Evolutionary conservation across 345 rosid genomes (phyloP).

Genomic region (Ceriops decandra): DNA sequence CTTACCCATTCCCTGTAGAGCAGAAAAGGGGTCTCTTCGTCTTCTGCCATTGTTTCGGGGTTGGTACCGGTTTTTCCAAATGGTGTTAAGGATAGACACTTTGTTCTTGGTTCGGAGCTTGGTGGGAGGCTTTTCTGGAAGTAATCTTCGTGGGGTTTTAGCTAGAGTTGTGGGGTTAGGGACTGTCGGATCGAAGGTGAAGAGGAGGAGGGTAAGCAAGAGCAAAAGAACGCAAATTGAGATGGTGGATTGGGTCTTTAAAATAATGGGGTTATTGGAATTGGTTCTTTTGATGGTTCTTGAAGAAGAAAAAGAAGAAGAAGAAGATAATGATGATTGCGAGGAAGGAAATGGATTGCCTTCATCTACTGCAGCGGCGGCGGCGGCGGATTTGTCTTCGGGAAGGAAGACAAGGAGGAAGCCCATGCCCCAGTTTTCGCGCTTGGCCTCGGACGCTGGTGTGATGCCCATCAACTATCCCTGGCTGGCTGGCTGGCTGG

Average conservation of each 20-base stretch:
- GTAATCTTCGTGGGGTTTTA: slow-evolving; percentile 20
- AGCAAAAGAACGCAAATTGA: slow-evolving; percentile 71
- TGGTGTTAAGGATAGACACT: background rate
- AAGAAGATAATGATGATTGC: slow-evolving; percentile 11
- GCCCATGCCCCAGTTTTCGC: slow-evolving; percentile 50
- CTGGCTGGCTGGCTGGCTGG: background rate
- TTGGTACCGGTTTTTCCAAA: background rate
- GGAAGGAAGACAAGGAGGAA: slow-evolving; percentile 82
- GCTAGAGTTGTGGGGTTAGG: slow-evolving; percentile 12
- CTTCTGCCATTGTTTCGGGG: background rate
- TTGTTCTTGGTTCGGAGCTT: background rate
- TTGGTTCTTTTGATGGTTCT: slow-evolving; percentile 32
- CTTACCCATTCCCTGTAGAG: slow-evolving; percentile 67
- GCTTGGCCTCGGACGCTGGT: background rate
- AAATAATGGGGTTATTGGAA: slow-evolving; percentile 44
- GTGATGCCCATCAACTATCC: background rate
- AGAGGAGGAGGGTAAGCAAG: slow-evolving; percentile 67
- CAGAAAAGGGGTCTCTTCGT: slow-evolving; percentile 19
- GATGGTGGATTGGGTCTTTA: slow-evolving; percentile 77
- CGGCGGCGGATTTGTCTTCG: slow-evolving; percentile 24
- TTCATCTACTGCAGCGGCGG: slow-evolving; percentile 9
- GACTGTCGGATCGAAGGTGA: slow-evolving; percentile 69
- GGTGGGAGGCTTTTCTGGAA: slow-evolving; percentile 4
- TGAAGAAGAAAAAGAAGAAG: background rate
- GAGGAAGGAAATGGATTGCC: slow-evolving; percentile 10